Base-by-base conservation (phyloP, 495 filamentous ascomycete species). In the Diplogelasinospora grovesii region DNA sequence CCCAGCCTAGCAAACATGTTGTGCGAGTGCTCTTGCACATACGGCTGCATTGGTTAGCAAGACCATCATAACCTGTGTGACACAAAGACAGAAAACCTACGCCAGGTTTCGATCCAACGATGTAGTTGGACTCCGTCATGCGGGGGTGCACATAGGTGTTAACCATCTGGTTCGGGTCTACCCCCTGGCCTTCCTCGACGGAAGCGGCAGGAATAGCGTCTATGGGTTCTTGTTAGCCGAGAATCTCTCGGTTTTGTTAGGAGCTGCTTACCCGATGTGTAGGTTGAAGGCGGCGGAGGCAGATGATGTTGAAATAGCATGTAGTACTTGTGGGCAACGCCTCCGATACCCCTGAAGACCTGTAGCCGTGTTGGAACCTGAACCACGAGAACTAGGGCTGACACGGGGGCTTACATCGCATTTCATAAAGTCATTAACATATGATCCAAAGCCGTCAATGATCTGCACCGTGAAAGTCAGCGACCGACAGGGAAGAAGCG, bases 231-330 rank as follows among this genome's bases (percentile, higher is more conserved):
- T 34, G 41, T 41, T 8, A 49, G 34, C 21, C 1, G 31, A 20
- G 27, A 19, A 10, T 10, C 1, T 24, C 11, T 7, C 24, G n/a
- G 9, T 26, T 13, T 13, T 31, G 3, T 24, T 14, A 6, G 3
- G 24, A 6, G 25, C 22, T 11, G 16, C 54, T 44, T 46, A 65
- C 61, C 69, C 0, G 86, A 86, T 8, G 85, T 92, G 57, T 82
- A 94, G 3, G 89, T 92, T 4, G 82, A 86, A 43, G 73, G 69
- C 8, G 87, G 87, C 11, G 88, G 89, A 11, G 86, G 70, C 19
- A 89, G 69, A 47, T 97, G 90, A 44, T 95, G 90, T 66, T 95
- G 90, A 65, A 97, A 95, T 14, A 97, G 73, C 61, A 89, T 78
- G 56, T 95, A 95, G 63, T 95, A 93, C 57, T 89, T 93, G 64